These are phyloP conservation scores for Pilobolus umbonatus DNA, from an alignment of 192 early-diverging fungal genomes.

Conservation along the genomic window DNA sequence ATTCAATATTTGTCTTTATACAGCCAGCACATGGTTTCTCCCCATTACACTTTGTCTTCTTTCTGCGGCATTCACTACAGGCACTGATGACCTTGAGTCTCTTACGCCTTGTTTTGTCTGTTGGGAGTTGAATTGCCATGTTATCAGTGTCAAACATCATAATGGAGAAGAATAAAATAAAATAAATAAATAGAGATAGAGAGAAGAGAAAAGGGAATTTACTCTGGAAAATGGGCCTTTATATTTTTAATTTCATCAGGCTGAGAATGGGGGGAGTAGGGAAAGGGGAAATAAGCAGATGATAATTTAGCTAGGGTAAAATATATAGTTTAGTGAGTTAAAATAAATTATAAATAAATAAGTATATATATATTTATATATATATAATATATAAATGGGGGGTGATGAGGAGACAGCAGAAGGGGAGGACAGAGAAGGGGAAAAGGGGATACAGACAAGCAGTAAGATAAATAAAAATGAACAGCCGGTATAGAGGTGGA, in stretches of 20 bases:
- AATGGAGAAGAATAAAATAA: conserved; percentile 1
- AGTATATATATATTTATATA: not conserved
- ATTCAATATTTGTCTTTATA: conserved; percentile 17
- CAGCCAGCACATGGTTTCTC: conserved; percentile 22
- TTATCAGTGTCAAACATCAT: conserved; percentile 2
- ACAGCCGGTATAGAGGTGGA: not conserved
- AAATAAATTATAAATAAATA: too few relatives aligned
- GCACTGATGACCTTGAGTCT: conserved; percentile 23
- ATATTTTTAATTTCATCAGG: too few relatives aligned
- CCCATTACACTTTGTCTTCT: conserved; percentile 27
- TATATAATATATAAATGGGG: not conserved
- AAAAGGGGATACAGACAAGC: conserved; percentile 1
- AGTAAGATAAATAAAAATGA: conserved; percentile 14
- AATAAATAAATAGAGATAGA: not conserved
- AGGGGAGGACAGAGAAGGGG: not conserved
- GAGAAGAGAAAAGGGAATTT: not conserved
- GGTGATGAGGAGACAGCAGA: not conserved
- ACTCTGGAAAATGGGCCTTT: too few relatives aligned
- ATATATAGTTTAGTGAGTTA: too few relatives aligned
- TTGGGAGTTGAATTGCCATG: not conserved
- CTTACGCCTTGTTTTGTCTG: conserved; percentile 16
- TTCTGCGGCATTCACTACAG: conserved; percentile 22
- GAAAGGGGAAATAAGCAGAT: too few relatives aligned
- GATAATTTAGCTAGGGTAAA: too few relatives aligned
- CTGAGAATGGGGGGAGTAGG: too few relatives aligned